Evolutionary conservation across 2,329 filamentous ascomycete species (phyloP).

Genomic region (Neocatenulostroma microsporum): DNA sequence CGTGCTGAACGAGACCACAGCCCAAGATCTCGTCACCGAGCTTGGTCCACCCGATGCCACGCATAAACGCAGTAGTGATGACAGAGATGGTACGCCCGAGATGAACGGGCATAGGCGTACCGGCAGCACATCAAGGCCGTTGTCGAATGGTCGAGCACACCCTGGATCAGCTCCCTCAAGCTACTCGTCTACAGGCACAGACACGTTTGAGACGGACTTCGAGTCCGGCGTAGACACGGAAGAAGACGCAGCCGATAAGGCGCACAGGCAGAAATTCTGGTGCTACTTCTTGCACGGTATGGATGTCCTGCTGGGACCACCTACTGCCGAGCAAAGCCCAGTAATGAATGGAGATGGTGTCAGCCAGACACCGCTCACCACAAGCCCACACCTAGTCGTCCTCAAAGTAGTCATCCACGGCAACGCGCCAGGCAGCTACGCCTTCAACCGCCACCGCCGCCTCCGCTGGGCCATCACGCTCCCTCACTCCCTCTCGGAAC

Average conservation of each 20-base stretch:
- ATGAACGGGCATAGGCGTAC: slow-evolving; percentile 15
- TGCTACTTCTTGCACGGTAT: slow-evolving; percentile 97
- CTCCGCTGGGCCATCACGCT: slow-evolving; percentile 67
- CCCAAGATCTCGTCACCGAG: slow-evolving; percentile 84
- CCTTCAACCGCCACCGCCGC: slow-evolving; percentile 88
- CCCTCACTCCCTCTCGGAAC: slow-evolving; percentile 29
- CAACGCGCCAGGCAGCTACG: slow-evolving; percentile 91
- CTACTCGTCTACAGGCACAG: slow-evolving; percentile 34
- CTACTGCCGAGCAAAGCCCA: too few species aligned
- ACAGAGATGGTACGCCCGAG: slow-evolving; percentile 9
- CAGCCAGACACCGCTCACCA: slow-evolving; percentile 14
- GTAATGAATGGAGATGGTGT: too few species aligned
- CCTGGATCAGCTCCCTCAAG: slow-evolving; percentile 29
- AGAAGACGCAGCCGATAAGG: slow-evolving; percentile 53
- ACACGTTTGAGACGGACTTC: slow-evolving; percentile 39
- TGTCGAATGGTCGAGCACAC: slow-evolving; percentile 18
- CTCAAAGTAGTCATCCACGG: slow-evolving; percentile 91
- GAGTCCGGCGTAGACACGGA: slow-evolving; percentile 45
- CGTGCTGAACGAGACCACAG: slow-evolving; percentile 73
- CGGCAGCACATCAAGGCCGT: slow-evolving; percentile 19
- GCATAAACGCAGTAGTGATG: slow-evolving; percentile 56
- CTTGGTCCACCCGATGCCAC: slow-evolving; percentile 90
- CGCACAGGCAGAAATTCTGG: slow-evolving; percentile 62
- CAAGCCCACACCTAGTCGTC: slow-evolving; percentile 57
- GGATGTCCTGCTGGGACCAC: slow-evolving; percentile 81